phyloP scores from a whole-genome alignment of 257 asterid species.

The Solanum tarapatanum region DNA sequence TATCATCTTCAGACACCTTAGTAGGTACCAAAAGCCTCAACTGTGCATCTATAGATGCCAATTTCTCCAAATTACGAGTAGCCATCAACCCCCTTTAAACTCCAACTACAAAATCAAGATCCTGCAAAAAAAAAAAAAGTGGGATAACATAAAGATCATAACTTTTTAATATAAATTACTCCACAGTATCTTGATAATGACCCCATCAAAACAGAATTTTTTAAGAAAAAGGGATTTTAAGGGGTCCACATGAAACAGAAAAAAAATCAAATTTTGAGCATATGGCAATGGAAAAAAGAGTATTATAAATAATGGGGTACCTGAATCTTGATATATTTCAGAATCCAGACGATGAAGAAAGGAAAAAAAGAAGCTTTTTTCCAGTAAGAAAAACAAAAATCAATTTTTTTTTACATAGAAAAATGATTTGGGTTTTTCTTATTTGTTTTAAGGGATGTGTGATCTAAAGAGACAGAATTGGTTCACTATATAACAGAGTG shows the following conservation, averaged over 20 bases:
- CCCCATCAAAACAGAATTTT: not conserved
- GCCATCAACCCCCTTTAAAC: constrained; percentile 8
- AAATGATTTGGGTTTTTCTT: not conserved
- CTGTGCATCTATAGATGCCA: constrained; percentile 46
- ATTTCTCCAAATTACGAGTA: constrained; percentile 26
- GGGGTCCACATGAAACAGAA: not conserved
- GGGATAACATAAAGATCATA: not conserved
- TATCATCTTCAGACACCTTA: constrained; percentile 40
- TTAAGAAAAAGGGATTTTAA: not conserved
- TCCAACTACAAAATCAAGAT: not conserved
- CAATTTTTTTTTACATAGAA: not conserved
- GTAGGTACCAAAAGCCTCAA: constrained; percentile 32
- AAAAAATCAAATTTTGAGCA: not conserved
- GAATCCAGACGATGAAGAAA: not conserved
- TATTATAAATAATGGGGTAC: not conserved
- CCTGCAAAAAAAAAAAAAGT: not conserved
- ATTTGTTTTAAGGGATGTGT: not conserved
- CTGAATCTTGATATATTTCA: not conserved
- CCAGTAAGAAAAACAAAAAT: not conserved
- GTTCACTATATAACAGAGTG: not conserved
- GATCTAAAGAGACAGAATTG: not conserved
- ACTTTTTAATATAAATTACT: not conserved
- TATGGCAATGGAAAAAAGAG: not conserved
- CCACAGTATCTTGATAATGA: constrained; percentile 5
- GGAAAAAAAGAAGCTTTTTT: not conserved